These are phyloP conservation scores for Arachis monticola DNA, from an alignment of 331 rosid genomes.

Conservation along the genomic window DNA sequence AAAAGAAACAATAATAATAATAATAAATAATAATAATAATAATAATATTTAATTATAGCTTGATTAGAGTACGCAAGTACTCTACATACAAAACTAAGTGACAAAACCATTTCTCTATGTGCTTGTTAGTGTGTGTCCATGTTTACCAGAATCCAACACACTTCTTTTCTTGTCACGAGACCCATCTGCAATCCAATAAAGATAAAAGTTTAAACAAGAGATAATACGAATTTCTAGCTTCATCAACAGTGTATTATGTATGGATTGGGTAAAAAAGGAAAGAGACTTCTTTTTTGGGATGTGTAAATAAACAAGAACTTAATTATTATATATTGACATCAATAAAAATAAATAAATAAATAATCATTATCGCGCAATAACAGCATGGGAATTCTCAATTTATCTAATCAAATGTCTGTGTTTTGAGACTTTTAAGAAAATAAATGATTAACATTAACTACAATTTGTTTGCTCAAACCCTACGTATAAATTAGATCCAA, in stretches of 20 bases:
- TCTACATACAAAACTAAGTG: constrained; percentile 7
- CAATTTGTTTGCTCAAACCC: too few species aligned
- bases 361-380: too few species aligned
- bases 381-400: too few species aligned
- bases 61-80: neutral
- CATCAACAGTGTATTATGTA: neutral
- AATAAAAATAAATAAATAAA: too few species aligned
- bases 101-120: neutral
- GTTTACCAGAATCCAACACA: constrained; percentile 29
- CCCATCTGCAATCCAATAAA: constrained; percentile 33
- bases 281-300: neutral
- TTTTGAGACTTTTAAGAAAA: too few species aligned
- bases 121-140: neutral
- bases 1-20: too few species aligned
- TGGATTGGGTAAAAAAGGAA: neutral
- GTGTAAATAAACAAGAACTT: neutral
- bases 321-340: neutral
- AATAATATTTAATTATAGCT: too few species aligned
- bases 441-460: too few species aligned
- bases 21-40: too few species aligned
- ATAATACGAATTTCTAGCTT: neutral
- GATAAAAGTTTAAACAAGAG: neutral
- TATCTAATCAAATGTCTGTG: too few species aligned
- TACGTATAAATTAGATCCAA: too few species aligned
- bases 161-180: constrained; percentile 20